Base-by-base conservation (phyloP, 352 stramenopile species). In the Phytophthora meadii region DNA sequence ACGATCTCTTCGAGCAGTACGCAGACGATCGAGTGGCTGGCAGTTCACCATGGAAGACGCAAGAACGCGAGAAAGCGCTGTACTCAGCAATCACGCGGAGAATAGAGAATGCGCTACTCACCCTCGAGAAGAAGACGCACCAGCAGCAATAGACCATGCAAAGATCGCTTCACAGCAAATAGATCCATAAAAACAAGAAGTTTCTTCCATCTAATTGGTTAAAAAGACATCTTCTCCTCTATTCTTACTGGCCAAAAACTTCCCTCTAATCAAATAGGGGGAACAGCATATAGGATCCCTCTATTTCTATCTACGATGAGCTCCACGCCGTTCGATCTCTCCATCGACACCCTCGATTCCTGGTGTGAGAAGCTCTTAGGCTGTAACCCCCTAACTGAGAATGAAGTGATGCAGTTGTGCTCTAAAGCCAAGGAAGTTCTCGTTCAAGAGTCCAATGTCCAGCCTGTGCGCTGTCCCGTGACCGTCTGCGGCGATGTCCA, bases 401-500 rank as follows among this genome's bases (percentile, higher is more conserved):
- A 89, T 36, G 93, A 99, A 72, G 95, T 99, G 37, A 97, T 98
- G 76, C 79, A 89, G 46, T 82, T 99, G 36, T 98, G 95, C 63
- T 88, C 95, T 57, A 97, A 89, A 70, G 97, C 98, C 37, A 93
- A 97, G 42, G 97, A 99, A 78, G 93, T 98, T 60, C 82, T 99
- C 24, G 87, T 98, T 28, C 89, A 98, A 50, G 97, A 99, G 79
- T 97, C 95, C 27, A 99, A 99, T 64, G 97, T 99, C 30, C 93
- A 98, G 77, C 92, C 94, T 17, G 97, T 99, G 48, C 86, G 83
- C 30, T 98, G 94, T 47, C 98, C 98, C 57, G 97, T 99, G 36
- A 99, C 97, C 9, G 94, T 99, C 40, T 99, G 96, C 63, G 97
- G 97, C 27, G 98, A 99, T 75, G 95, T 99, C 65, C 97, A 99